Conservation (phyloP, 768 basidiomycete species). For the Lentinula lateritia region DNA sequence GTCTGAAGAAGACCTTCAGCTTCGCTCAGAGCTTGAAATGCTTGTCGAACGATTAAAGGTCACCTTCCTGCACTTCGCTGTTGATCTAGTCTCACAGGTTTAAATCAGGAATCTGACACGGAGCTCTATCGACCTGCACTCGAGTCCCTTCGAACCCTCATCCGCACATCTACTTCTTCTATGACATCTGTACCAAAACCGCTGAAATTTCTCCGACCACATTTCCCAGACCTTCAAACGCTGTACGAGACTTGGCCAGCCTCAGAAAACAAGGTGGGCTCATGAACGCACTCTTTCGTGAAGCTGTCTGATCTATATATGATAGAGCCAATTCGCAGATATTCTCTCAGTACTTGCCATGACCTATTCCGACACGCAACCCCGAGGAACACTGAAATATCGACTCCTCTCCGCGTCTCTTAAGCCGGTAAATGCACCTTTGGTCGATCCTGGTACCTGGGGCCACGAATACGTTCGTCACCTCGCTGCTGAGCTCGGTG, state of each 20-base stretch:
- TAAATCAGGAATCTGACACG: constrained; percentile 75
- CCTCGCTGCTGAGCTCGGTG: constrained; percentile 91
- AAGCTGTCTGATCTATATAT: not conserved
- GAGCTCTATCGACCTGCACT: constrained; percentile 84
- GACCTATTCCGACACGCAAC: constrained; percentile 98
- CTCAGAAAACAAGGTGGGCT: constrained; percentile 69
- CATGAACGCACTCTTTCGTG: not conserved
- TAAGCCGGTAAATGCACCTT: constrained; percentile 56
- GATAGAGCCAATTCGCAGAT: constrained; percentile 88
- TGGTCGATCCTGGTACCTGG: constrained; percentile 92
- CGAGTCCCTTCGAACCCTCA: constrained; percentile 89
- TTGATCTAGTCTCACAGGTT: constrained; percentile 14
- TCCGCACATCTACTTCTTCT: constrained; percentile 93
- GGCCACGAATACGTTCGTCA: constrained; percentile 99
- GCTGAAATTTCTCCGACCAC: constrained; percentile 93
- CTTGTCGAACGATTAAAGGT: constrained; percentile 91
- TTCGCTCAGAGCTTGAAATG: constrained; percentile 95
- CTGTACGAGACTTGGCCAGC: constrained; percentile 78
- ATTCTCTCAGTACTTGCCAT: constrained; percentile 98
- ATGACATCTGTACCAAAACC: constrained; percentile 99
- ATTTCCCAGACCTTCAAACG: constrained; percentile 81
- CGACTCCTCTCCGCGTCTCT: constrained; percentile 77
- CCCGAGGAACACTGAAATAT: constrained; percentile 92
- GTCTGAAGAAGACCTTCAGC: constrained; percentile 94
- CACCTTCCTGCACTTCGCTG: constrained; percentile 2